phyloP scores from a whole-genome alignment of 1,284 basidiomycete species.

The Pterulicium gracile region DNA sequence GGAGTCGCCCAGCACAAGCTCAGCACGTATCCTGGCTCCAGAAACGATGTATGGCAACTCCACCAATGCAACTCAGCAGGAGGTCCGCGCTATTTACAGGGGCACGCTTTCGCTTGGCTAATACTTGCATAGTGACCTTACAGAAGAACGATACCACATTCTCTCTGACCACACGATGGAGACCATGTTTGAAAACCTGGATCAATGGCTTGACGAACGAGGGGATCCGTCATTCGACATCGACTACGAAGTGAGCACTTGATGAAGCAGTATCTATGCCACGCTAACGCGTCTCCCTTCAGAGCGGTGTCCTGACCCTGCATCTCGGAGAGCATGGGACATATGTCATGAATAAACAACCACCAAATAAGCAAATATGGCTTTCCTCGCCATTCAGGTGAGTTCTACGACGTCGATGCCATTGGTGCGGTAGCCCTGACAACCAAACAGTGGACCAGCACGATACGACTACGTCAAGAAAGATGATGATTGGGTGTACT shows the following conservation, averaged over 20 bases:
- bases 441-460: constrained; percentile 64
- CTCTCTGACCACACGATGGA: constrained; percentile 82
- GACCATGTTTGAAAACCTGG: constrained; percentile 67
- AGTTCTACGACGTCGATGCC: constrained; percentile 10
- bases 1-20: no score
- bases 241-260: constrained; percentile 78
- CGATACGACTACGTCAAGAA: constrained; percentile 68
- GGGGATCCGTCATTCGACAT: constrained; percentile 66
- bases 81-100: constrained; percentile 1
- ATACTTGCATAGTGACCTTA: constrained; percentile 35
- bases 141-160: constrained; percentile 62
- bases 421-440: constrained; percentile 2
- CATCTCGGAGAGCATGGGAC: constrained; percentile 77
- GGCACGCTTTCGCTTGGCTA: constrained; percentile 1
- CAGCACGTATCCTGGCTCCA: no score
- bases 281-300: no score
- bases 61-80: neutral
- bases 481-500: constrained; percentile 67
- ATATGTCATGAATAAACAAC: constrained; percentile 99
- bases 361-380: constrained; percentile 99
- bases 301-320: constrained; percentile 89
- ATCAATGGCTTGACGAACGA: constrained; percentile 60
- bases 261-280: constrained; percentile 3
- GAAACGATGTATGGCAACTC: neutral
- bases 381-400: constrained; percentile 83